Percentiles rank a stretch among this genome's conserved stretches.
phyloP scores from a whole-genome alignment of 2,329 filamentous ascomycete genomes.

The Phyllosticta citrichinensis region DNA sequence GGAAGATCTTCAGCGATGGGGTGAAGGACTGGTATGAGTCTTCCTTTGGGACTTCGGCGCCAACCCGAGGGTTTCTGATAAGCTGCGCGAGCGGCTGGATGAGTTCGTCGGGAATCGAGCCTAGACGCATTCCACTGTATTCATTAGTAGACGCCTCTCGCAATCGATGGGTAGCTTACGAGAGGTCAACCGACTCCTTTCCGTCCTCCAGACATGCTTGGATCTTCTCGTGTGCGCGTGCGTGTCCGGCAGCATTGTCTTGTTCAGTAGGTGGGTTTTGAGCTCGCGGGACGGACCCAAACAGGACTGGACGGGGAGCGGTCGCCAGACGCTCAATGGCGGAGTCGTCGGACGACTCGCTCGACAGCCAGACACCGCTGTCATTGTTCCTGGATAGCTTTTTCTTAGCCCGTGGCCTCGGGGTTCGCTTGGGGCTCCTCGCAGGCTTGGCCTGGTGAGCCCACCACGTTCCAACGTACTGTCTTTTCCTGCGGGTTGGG shows the following conservation, averaged over 20 bases:
- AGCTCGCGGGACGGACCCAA: conserved; percentile 3
- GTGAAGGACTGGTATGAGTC: conserved; percentile 51
- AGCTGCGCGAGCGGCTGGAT: conserved; percentile 43
- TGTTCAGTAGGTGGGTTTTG: conserved; percentile 12
- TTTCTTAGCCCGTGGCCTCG: conserved; percentile 34
- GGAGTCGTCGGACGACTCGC: conserved; percentile 44
- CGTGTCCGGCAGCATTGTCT: not conserved
- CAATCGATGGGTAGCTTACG: conserved; percentile 33
- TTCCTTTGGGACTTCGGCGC: conserved; percentile 44
- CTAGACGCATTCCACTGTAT: conserved; percentile 15
- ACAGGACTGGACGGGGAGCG: conserved; percentile 4
- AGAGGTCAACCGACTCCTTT: conserved; percentile 51
- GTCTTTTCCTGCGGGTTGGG: conserved; percentile 48
- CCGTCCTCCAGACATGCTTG: conserved; percentile 42
- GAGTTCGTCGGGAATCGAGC: conserved; percentile 45
- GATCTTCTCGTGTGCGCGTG: conserved; percentile 2
- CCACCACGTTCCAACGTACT: conserved; percentile 60
- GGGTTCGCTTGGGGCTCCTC: conserved; percentile 13
- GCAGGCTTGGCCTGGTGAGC: conserved; percentile 33
- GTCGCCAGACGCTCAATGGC: conserved; percentile 31
- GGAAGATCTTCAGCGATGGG: conserved; percentile 50
- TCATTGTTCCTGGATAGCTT: conserved; percentile 52
- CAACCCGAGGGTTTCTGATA: conserved; percentile 36
- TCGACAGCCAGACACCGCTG: conserved; percentile 60
- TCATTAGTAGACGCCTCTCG: not conserved